Percentiles rank a stretch among this genome's conserved stretches.
phyloP scores from a whole-genome alignment of 768 basidiomycete species.

The Terana coerulea region DNA sequence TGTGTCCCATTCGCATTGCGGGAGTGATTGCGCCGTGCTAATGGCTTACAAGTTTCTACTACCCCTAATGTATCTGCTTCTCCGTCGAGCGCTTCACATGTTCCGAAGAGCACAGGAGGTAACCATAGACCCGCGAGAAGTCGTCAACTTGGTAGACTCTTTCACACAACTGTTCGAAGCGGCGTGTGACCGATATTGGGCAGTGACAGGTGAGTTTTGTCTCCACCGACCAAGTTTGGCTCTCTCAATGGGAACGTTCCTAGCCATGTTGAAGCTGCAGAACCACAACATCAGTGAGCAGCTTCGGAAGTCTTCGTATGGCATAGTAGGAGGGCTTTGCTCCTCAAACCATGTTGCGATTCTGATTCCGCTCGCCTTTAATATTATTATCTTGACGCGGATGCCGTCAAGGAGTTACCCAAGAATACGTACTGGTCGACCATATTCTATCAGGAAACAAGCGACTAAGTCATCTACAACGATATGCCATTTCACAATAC shows the following conservation, averaged over 20 bases:
- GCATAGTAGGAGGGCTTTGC: no score
- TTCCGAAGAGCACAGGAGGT: not conserved
- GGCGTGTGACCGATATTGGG: not conserved
- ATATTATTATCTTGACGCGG: no score
- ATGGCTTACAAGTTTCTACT: no score
- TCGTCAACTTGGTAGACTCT: not conserved
- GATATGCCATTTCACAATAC: no score
- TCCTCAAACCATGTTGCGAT: no score
- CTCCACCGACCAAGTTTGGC: not conserved
- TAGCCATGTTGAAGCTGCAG: slow-evolving; percentile 1
- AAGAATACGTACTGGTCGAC: no score
- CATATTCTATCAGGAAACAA: no score
- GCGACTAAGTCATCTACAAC: no score
- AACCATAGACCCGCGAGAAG: not conserved
- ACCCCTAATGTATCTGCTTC: slow-evolving; percentile 9
- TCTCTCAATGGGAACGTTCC: not conserved
- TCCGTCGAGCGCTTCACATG: slow-evolving; percentile 1
- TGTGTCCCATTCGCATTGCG: no score
- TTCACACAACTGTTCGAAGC: not conserved
- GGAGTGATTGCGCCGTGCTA: no score
- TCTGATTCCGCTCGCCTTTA: no score
- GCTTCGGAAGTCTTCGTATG: slow-evolving; percentile 1
- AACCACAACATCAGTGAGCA: not conserved
- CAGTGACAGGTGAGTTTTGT: not conserved
- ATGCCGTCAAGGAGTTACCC: no score